A percentile compares a stretch with the other conserved stretches of the same genome.
Conservation (phyloP, 345 rosid genomes). For the Heritiera littoralis region DNA sequence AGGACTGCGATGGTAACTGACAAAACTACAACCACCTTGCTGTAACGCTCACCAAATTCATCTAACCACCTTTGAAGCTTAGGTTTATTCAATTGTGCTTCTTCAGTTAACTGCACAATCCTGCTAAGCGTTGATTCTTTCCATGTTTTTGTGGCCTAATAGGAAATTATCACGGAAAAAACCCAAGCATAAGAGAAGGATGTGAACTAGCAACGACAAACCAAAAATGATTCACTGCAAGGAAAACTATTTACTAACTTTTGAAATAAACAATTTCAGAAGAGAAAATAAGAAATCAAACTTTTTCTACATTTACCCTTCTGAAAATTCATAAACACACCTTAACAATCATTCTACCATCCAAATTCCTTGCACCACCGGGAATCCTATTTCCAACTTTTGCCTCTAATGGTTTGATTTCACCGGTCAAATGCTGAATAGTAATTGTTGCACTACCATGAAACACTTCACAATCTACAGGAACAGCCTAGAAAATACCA, state of each 20-base stretch:
- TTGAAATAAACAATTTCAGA: background rate
- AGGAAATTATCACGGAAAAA: slow-evolving; percentile 19
- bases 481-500: slow-evolving; percentile 62
- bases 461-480: slow-evolving; percentile 85
- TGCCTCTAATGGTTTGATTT: slow-evolving; percentile 87
- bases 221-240: background rate
- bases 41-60: slow-evolving; percentile 91
- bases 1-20: slow-evolving; percentile 73
- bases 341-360: slow-evolving; percentile 94
- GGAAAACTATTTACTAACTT: slow-evolving; percentile 7
- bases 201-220: slow-evolving; percentile 10
- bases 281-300: slow-evolving; percentile 15
- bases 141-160: slow-evolving; percentile 84
- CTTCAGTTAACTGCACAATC: slow-evolving; percentile 93
- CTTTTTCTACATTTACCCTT: slow-evolving; percentile 10
- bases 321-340: slow-evolving; percentile 36
- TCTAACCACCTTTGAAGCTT: slow-evolving; percentile 97
- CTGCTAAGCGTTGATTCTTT: slow-evolving; percentile 83
- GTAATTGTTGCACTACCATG: slow-evolving; percentile 89
- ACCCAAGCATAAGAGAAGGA: slow-evolving; percentile 10
- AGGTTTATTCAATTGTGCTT: slow-evolving; percentile 86
- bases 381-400: slow-evolving; percentile 86
- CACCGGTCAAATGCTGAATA: slow-evolving; percentile 90
- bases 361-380: slow-evolving; percentile 93
- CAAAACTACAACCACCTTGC: slow-evolving; percentile 85